Evolutionary conservation across 139 green algal species (phyloP).

Genomic region (Chara braunii): DNA sequence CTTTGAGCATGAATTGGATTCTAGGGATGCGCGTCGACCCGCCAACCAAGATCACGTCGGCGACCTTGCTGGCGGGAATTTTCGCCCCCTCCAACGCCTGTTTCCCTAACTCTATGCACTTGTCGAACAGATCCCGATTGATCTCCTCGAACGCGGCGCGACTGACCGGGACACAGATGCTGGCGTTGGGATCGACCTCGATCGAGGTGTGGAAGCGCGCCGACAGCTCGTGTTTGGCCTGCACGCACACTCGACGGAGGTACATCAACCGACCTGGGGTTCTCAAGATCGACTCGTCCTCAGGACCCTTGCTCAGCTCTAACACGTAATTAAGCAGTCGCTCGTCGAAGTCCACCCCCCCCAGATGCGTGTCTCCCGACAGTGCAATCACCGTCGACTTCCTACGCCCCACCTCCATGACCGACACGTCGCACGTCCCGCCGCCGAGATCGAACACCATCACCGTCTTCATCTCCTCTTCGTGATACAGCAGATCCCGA

Average conservation of each 20-base stretch:
- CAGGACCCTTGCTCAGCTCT: slow-evolving; percentile 67
- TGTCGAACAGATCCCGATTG: too few relatives aligned
- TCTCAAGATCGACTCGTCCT: slow-evolving; percentile 87
- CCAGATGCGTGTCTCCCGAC: slow-evolving; percentile 92
- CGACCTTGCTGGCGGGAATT: too few relatives aligned
- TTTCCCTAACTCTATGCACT: too few relatives aligned
- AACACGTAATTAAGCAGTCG: slow-evolving; percentile 58
- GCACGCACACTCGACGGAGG: slow-evolving; percentile 87
- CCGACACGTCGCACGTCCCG: slow-evolving; percentile 97
- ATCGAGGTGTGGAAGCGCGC: too few relatives aligned
- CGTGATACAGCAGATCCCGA: slow-evolving; percentile 67
- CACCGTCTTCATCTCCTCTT: slow-evolving; percentile 74
- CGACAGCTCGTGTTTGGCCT: too few relatives aligned
- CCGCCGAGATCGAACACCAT: slow-evolving; percentile 97
- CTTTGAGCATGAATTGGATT: slow-evolving; percentile 77
- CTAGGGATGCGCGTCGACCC: slow-evolving; percentile 97
- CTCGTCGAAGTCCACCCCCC: slow-evolving; percentile 98
- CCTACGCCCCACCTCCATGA: slow-evolving; percentile 94
- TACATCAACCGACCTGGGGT: slow-evolving; percentile 95
- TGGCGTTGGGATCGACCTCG: too few relatives aligned
- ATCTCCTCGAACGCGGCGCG: too few relatives aligned
- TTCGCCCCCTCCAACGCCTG: too few relatives aligned
- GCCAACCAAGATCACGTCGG: slow-evolving; percentile 84
- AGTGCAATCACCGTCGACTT: slow-evolving; percentile 93
- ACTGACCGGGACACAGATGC: too few relatives aligned